Percentiles rank a stretch among this genome's conserved stretches.
These are phyloP conservation scores for Colletotrichum sublineola DNA, from an alignment of 2,329 filamentous ascomycete genomes.

Conservation along the genomic window DNA sequence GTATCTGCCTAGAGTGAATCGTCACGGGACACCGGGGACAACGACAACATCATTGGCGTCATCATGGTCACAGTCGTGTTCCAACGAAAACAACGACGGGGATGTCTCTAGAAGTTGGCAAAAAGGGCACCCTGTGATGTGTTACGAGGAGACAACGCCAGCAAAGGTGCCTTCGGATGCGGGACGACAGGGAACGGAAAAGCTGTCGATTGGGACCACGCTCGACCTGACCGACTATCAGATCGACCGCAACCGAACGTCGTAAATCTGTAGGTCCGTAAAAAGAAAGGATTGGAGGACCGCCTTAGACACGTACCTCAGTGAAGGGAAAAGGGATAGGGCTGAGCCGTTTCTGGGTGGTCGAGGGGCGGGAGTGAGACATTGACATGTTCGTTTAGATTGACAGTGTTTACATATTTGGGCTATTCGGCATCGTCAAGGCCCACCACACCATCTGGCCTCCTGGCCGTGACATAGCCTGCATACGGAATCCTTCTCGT, in stretches of 20 bases:
- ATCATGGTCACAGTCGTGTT: not conserved
- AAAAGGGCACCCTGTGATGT: not conserved
- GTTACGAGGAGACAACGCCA: not conserved
- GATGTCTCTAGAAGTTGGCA: not conserved
- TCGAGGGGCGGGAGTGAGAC: not conserved
- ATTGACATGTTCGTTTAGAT: not conserved
- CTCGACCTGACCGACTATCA: conserved; percentile 13
- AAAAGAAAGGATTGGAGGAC: not conserved
- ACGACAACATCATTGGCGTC: not conserved
- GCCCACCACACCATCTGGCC: not conserved
- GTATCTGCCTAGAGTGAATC: not conserved
- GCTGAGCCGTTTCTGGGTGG: conserved; percentile 4
- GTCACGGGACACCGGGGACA: not conserved
- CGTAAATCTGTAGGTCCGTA: not conserved
- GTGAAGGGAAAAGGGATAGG: not conserved
- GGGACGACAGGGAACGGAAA: not conserved
- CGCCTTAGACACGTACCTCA: not conserved
- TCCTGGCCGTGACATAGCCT: not conserved
- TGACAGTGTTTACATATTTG: not conserved
- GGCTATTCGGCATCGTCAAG: not conserved
- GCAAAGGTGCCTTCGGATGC: conserved; percentile 22
- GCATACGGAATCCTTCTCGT: not conserved
- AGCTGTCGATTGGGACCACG: not conserved
- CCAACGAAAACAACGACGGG: not conserved
- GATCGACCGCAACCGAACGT: conserved; percentile 10